phyloP scores from a whole-genome alignment of 225 moss, liverwort and hornwort genomes.

The Marchantia paleacea region DNA sequence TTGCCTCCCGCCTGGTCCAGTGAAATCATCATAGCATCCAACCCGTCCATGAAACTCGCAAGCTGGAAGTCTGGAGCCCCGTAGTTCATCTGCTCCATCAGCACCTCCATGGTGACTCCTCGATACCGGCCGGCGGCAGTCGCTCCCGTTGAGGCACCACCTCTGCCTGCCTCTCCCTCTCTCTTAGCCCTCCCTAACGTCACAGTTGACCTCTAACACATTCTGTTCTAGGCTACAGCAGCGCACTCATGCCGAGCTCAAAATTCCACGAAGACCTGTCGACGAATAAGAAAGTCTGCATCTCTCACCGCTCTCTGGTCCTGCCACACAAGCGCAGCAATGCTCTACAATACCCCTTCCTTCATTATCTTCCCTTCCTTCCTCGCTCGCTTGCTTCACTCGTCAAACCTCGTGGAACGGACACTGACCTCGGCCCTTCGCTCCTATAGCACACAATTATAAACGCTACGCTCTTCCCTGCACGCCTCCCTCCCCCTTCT shows the following conservation, averaged over 20 bases:
- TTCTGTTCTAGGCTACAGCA: not conserved
- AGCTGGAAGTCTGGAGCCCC: conserved; percentile 13
- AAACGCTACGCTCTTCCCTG: not conserved
- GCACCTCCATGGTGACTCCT: conserved; percentile 23
- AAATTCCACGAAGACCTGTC: conserved; percentile 1
- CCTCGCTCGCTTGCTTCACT: not conserved
- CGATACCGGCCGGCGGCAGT: not conserved
- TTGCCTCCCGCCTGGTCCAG: conserved; percentile 11
- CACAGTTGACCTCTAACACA: not conserved
- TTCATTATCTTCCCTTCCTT: too few species aligned
- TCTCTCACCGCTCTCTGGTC: not conserved
- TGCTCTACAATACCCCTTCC: not conserved
- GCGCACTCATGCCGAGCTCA: not conserved
- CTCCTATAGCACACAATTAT: not conserved
- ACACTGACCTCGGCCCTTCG: not conserved
- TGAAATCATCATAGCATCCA: conserved; percentile 19
- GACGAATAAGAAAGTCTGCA: not conserved
- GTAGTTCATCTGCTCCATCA: conserved; percentile 30
- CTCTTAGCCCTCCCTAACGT: not conserved
- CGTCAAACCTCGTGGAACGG: not conserved
- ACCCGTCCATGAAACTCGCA: conserved; percentile 25
- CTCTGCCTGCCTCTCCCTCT: not conserved
- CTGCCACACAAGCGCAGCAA: not conserved
- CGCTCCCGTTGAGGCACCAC: not conserved
- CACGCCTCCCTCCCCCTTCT: not conserved